A percentile compares a stretch with the other conserved stretches of the same genome.
These are phyloP conservation scores for Halteria grandinella DNA, from an alignment of 73 alveolate species.

Conservation along the genomic window DNA sequence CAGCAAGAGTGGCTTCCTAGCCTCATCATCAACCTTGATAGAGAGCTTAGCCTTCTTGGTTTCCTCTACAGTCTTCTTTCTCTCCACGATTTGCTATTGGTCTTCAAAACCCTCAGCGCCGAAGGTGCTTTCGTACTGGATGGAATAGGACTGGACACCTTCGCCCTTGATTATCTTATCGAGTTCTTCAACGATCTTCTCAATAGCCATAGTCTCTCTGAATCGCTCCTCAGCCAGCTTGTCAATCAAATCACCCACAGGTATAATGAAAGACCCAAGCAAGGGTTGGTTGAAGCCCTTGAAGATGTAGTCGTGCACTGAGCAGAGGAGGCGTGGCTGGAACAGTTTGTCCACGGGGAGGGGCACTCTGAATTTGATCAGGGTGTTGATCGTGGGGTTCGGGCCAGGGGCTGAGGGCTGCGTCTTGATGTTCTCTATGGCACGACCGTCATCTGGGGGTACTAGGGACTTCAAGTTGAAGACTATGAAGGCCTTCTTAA, in stretches of 20 bases:
- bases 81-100: not conserved
- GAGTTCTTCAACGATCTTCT: conserved; percentile 4
- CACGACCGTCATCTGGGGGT: conserved; percentile 73
- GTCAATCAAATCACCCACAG: conserved; percentile 20
- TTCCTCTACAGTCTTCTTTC: not conserved
- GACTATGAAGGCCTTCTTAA: conserved; percentile 78
- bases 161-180: conserved; percentile 1
- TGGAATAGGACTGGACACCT: not conserved
- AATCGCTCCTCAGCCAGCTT: not conserved
- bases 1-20: conserved; percentile 12
- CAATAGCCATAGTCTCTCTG: not conserved
- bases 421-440: conserved; percentile 62
- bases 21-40: conserved; percentile 31
- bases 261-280: conserved; percentile 70
- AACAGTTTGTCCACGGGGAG: conserved; percentile 76
- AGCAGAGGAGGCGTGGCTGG: conserved; percentile 78
- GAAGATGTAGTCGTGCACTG: conserved; percentile 80
- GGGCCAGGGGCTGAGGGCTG: conserved; percentile 78
- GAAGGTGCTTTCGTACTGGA: not conserved
- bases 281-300: conserved; percentile 80
- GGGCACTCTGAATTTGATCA: conserved; percentile 65
- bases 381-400: conserved; percentile 84
- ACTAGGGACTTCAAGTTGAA: conserved; percentile 72
- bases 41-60: conserved; percentile 9
- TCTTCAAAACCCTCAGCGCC: not conserved